phyloP scores from a whole-genome alignment of 2,329 filamentous ascomycete genomes.

The Curvularia sp. region DNA sequence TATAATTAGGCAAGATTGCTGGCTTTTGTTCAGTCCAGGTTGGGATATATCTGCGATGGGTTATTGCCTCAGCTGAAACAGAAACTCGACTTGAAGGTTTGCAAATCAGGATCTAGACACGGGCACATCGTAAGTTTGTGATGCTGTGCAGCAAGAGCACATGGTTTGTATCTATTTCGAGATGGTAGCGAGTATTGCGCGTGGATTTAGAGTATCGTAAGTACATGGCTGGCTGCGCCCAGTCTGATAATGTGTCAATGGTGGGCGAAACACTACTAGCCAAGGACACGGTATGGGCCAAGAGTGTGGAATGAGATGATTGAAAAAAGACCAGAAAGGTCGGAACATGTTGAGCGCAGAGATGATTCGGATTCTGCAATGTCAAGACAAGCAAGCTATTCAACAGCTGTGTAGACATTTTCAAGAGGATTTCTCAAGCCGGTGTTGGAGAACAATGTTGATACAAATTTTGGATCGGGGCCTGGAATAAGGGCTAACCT shows the following conservation, averaged over 20 bases:
- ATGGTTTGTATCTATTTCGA: not conserved
- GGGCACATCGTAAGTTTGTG: too few relatives aligned
- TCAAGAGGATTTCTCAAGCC: not conserved
- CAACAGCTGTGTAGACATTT: not conserved
- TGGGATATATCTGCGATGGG: not conserved
- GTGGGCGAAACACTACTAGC: not conserved
- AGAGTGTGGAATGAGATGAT: not conserved
- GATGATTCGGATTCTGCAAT: too few relatives aligned
- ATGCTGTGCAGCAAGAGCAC: not conserved
- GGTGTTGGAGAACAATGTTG: not conserved
- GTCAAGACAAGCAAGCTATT: not conserved
- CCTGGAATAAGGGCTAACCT: not conserved
- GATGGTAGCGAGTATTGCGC: not conserved
- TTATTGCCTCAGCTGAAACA: too few relatives aligned
- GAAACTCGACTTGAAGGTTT: too few relatives aligned
- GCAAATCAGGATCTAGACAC: too few relatives aligned
- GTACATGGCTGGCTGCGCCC: not conserved
- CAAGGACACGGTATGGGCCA: not conserved
- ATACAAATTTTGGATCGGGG: not conserved
- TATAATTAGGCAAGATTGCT: too few relatives aligned
- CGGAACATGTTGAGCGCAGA: not conserved
- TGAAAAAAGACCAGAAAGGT: not conserved
- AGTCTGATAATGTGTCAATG: not conserved
- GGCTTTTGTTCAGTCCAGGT: too few relatives aligned
- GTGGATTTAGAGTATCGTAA: not conserved